phyloP scores from a whole-genome alignment of 164 flowering plant genomes.

The Brasenia schreberi region DNA sequence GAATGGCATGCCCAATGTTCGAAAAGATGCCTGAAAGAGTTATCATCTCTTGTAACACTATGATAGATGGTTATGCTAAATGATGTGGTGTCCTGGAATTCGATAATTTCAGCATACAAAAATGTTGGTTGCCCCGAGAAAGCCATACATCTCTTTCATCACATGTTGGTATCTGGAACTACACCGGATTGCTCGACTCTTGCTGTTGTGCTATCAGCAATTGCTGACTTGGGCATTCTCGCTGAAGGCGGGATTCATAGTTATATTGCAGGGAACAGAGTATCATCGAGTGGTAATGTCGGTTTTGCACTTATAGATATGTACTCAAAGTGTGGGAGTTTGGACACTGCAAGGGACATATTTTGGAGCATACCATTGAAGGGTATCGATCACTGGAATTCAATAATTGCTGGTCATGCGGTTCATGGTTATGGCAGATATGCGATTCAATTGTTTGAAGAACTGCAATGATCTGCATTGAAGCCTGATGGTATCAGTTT shows the following conservation, averaged over 20 bases:
- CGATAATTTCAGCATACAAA: slow-evolving; percentile 7
- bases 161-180: slow-evolving; percentile 4
- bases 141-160: slow-evolving; percentile 5
- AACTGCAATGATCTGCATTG: neutral
- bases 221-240: slow-evolving; percentile 7
- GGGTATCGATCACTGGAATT: slow-evolving; percentile 8
- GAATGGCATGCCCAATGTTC: slow-evolving; percentile 2
- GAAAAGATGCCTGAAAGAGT: slow-evolving; percentile 5
- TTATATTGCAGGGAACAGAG: slow-evolving; percentile 1
- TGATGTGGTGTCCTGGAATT: slow-evolving; percentile 10
- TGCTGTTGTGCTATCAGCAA: slow-evolving; percentile 6
- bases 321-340: slow-evolving; percentile 12
- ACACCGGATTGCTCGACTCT: slow-evolving; percentile 6
- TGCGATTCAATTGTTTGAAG: slow-evolving; percentile 6
- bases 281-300: slow-evolving; percentile 4
- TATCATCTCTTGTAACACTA: slow-evolving; percentile 9
- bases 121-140: slow-evolving; percentile 5
- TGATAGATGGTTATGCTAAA: slow-evolving; percentile 7
- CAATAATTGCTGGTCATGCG: slow-evolving; percentile 10
- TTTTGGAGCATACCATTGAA: slow-evolving; percentile 1
- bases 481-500: slow-evolving; percentile 9
- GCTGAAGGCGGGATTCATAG: slow-evolving; percentile 9
- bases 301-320: slow-evolving; percentile 10
- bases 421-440: slow-evolving; percentile 5
- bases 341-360: slow-evolving; percentile 6